These are phyloP conservation scores for Boletus hoseneyae DNA, from an alignment of 1,284 basidiomycete genomes.

Conservation along the genomic window DNA sequence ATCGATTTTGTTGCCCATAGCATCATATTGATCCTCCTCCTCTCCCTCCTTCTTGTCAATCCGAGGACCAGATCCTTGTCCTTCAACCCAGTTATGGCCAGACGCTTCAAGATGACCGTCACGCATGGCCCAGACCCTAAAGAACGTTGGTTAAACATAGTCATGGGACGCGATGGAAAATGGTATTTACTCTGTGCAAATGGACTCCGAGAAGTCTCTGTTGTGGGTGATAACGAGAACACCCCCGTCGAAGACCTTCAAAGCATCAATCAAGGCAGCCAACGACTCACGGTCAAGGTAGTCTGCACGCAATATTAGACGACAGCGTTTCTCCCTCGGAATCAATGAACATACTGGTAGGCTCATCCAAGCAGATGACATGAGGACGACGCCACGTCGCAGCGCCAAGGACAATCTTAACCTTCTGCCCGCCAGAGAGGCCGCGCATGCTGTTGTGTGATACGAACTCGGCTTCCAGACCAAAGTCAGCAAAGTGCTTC, in stretches of 20 bases:
- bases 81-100: conserved; percentile 98
- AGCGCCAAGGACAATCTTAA: conserved; percentile 98
- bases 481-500: conserved; percentile 96
- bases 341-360: conserved; percentile 63
- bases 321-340: background rate
- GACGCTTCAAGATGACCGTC: conserved; percentile 91
- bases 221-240: conserved; percentile 97
- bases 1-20: conserved; percentile 95
- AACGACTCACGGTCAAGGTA: conserved; percentile 98
- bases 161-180: conserved; percentile 28
- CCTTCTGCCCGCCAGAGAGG: conserved; percentile 99
- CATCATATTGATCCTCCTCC: conserved; percentile 88
- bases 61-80: conserved; percentile 86
- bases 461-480: conserved; percentile 95
- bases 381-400: conserved; percentile 98
- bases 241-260: conserved; percentile 97
- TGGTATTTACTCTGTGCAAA: conserved; percentile 68
- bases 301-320: conserved; percentile 45
- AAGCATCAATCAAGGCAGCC: conserved; percentile 92
- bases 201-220: conserved; percentile 95
- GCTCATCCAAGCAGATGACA: conserved; percentile 97
- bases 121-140: conserved; percentile 89
- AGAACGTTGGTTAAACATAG: conserved; percentile 2
- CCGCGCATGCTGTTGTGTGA: conserved; percentile 97
- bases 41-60: conserved; percentile 89